phyloP scores from a whole-genome alignment of 306 rosid species.

The Hippophae gyantsensis region DNA sequence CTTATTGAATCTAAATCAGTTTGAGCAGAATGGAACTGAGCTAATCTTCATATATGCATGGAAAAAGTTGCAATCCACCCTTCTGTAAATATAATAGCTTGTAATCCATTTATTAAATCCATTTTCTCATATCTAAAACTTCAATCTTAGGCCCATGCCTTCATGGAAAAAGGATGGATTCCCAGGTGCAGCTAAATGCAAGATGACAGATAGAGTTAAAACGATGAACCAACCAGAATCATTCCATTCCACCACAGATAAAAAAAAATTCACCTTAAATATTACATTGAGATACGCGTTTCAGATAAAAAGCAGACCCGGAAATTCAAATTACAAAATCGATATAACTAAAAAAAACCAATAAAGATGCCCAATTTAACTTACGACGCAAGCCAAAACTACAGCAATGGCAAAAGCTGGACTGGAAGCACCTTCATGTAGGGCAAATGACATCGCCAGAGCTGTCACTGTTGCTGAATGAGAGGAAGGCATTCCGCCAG shows the following conservation, averaged over 20 bases:
- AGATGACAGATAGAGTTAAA: not conserved
- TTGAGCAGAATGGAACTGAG: not conserved
- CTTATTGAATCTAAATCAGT: not conserved
- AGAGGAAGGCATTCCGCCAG: slow-evolving; percentile 93
- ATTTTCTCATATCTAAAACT: not conserved
- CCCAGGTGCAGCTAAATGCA: not conserved
- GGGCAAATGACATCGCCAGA: slow-evolving; percentile 53
- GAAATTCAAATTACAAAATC: not conserved
- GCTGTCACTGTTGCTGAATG: slow-evolving; percentile 86
- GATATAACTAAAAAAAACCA: not conserved
- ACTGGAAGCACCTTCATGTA: slow-evolving; percentile 67
- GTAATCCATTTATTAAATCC: not conserved
- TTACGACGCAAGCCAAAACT: slow-evolving; percentile 70
- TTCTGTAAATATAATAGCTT: not conserved
- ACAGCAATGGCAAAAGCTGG: slow-evolving; percentile 69
- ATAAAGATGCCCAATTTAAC: slow-evolving; percentile 9
- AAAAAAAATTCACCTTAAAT: not conserved
- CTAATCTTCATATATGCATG: not conserved
- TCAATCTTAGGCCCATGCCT: not conserved
- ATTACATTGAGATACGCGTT: not conserved
- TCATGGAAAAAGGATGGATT: not conserved
- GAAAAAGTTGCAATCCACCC: not conserved
- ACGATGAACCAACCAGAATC: not conserved
- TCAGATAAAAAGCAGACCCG: too few relatives aligned
- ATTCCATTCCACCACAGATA: not conserved